Evolutionary conservation across 805 yeast genomes (phyloP).

Genomic region (Lipomyces lipofer): DNA sequence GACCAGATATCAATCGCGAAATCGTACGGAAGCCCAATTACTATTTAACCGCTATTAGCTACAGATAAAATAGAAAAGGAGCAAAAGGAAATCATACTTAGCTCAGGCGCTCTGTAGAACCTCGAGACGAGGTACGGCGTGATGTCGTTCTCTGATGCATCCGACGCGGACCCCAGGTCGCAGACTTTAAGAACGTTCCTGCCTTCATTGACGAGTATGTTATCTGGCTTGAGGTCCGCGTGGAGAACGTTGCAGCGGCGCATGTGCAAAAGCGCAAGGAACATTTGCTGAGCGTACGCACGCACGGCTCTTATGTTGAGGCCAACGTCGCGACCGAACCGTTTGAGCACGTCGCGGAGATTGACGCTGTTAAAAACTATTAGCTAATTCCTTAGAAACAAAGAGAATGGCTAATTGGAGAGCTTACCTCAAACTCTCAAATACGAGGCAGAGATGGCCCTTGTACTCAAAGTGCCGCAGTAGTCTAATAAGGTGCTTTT

Average conservation of each 20-base stretch:
- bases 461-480: constrained; percentile 79
- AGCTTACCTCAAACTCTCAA: constrained; percentile 59
- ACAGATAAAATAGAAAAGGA: background rate
- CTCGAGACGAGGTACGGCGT: constrained; percentile 51
- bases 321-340: constrained; percentile 84
- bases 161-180: constrained; percentile 83
- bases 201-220: constrained; percentile 62
- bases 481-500: constrained; percentile 64
- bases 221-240: constrained; percentile 91
- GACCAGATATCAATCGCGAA: constrained; percentile 88
- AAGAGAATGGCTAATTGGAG: too few species aligned
- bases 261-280: constrained; percentile 67
- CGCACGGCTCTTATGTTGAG: constrained; percentile 67
- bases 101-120: constrained; percentile 79
- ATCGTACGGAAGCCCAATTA: constrained; percentile 62
- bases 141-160: constrained; percentile 32
- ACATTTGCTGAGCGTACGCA: constrained; percentile 66
- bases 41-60: background rate
- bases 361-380: constrained; percentile 50
- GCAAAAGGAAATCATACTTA: constrained; percentile 2
- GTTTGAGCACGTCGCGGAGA: constrained; percentile 69
- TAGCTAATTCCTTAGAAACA: background rate
- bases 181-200: constrained; percentile 77
- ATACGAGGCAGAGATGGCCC: constrained; percentile 82
- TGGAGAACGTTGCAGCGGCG: constrained; percentile 75